These are phyloP conservation scores for Colletotrichum truncatum DNA, from an alignment of 2,329 filamentous ascomycete genomes.

Conservation along the genomic window DNA sequence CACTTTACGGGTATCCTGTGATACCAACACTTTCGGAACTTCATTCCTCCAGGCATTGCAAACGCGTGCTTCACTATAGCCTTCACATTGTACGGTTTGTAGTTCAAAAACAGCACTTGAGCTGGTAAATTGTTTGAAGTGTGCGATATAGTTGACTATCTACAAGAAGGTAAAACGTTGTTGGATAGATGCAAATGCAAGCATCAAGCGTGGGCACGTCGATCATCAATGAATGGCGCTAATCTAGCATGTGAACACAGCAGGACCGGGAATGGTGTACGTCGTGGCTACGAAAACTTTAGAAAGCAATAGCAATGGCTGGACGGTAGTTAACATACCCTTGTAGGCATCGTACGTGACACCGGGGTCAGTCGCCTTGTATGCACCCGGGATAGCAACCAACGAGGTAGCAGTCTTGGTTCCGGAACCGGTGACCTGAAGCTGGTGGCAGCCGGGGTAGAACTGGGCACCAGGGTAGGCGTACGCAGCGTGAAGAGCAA, in stretches of 20 bases:
- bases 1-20: too few relatives aligned
- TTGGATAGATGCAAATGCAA: too few relatives aligned
- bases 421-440: conserved; percentile 61
- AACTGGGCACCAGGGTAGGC: conserved; percentile 63
- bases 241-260: conserved; percentile 54
- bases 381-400: conserved; percentile 64
- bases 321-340: conserved; percentile 41
- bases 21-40: too few relatives aligned
- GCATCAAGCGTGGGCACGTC: neutral
- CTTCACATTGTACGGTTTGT: too few relatives aligned
- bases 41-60: too few relatives aligned
- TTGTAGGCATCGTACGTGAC: conserved; percentile 63
- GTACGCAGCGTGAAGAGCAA: conserved; percentile 60
- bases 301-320: conserved; percentile 50
- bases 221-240: neutral
- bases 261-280: conserved; percentile 58
- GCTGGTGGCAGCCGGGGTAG: conserved; percentile 67
- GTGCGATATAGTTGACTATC: neutral
- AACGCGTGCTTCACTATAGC: too few relatives aligned
- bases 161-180: neutral
- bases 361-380: conserved; percentile 57
- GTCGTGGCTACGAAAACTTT: conserved; percentile 41
- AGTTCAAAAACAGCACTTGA: too few relatives aligned
- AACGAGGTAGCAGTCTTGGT: conserved; percentile 49
- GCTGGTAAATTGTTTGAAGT: neutral